phyloP scores from a whole-genome alignment of 2,329 filamentous ascomycete genomes.

The Trichoderma cornu-damae region DNA sequence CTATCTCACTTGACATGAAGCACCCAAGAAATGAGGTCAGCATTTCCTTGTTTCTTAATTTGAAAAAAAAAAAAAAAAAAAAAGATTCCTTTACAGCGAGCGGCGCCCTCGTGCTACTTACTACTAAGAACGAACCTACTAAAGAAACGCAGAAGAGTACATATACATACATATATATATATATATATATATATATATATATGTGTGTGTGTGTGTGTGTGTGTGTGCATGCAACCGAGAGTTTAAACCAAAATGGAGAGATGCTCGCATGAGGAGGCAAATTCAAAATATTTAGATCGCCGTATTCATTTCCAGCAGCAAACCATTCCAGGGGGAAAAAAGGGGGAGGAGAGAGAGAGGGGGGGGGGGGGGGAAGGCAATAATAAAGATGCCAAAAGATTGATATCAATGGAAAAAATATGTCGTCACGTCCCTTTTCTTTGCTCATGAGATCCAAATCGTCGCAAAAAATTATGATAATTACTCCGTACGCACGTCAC shows the following conservation, averaged over 20 bases:
- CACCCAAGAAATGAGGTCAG: neutral
- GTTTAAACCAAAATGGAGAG: neutral
- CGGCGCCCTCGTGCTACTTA: conserved; percentile 5
- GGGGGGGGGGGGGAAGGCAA: too few species aligned
- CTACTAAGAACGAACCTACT: conserved; percentile 7
- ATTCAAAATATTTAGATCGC: neutral
- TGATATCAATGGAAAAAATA: conserved; percentile 1
- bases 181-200: too few species aligned
- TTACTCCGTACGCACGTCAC: neutral
- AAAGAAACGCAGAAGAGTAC: conserved; percentile 5
- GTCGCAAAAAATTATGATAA: neutral
- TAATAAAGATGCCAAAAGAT: neutral
- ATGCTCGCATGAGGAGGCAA: neutral
- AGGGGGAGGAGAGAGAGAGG: too few species aligned
- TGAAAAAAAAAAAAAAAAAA: too few species aligned
- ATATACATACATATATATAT: conserved; percentile 5
- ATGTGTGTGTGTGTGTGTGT: too few species aligned
- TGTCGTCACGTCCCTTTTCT: neutral
- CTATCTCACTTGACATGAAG: neutral
- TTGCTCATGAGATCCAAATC: neutral
- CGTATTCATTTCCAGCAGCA: neutral
- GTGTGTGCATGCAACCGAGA: neutral
- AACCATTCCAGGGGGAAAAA: neutral
- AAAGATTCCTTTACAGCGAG: conserved; percentile 7
- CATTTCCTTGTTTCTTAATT: neutral